Evolutionary conservation across 768 basidiomycete species (phyloP).

Genomic region (Rhizopogon vesiculosus): DNA sequence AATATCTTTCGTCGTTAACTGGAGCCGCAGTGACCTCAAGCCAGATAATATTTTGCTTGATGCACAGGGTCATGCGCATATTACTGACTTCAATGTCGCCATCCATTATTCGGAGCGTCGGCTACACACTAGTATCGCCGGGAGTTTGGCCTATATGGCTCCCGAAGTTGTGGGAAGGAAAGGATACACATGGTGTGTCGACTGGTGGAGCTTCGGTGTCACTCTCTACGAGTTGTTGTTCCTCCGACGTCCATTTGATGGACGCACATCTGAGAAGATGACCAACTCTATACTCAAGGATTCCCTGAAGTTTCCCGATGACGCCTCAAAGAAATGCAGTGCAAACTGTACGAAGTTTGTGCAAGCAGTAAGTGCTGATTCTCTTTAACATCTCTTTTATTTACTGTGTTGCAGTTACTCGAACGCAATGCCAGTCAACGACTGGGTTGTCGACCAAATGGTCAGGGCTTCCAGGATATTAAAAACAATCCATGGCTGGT

Average conservation of each 20-base stretch:
- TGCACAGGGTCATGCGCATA: constrained; percentile 88
- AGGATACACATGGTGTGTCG: constrained; percentile 90
- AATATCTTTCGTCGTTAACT: constrained; percentile 1
- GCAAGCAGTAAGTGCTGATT: constrained; percentile 48
- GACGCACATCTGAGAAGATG: constrained; percentile 85
- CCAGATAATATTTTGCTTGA: constrained; percentile 97
- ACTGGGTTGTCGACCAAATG: constrained; percentile 71
- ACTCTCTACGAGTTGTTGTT: constrained; percentile 89
- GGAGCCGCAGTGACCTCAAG: constrained; percentile 73
- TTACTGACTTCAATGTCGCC: constrained; percentile 99
- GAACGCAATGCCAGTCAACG: constrained; percentile 77
- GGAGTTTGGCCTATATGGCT: constrained; percentile 99
- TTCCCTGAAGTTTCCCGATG: constrained; percentile 71
- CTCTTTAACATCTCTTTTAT: background rate
- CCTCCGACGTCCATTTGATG: constrained; percentile 82
- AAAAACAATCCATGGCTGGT: constrained; percentile 83
- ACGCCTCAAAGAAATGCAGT: constrained; percentile 56
- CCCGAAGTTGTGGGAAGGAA: constrained; percentile 90
- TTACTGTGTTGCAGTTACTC: constrained; percentile 53
- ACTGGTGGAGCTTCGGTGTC: constrained; percentile 96
- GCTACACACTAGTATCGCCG: constrained; percentile 88
- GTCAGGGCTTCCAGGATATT: constrained; percentile 74
- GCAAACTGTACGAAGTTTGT: constrained; percentile 63
- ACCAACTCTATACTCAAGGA: constrained; percentile 84
- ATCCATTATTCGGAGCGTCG: constrained; percentile 93